Evolutionary conservation across 352 stramenopile species (phyloP), one percentile per base, ranked within the genome.

Genomic region (Globisporangium echinulatum): DNA sequence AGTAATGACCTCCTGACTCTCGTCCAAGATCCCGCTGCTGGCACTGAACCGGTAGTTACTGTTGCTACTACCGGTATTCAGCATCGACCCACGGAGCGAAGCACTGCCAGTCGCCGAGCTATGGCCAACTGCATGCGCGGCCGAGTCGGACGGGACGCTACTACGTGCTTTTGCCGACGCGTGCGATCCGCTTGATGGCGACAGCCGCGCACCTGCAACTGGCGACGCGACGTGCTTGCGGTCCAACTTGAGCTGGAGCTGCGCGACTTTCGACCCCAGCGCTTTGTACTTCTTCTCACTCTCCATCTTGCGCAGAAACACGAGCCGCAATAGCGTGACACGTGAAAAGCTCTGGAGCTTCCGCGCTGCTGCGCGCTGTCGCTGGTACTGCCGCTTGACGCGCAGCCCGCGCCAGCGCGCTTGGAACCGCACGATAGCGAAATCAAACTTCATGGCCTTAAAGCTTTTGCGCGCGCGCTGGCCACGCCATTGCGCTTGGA

Each of bases 1-100:
- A 2, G 81, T 92, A 42, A 94, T 90, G n/a, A 94, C 85, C 68
- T 94, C 82, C 57, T 92, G 79, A 53, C 79, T 91, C 58, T 94
- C 85, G 33, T 94, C 82, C 9, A 94, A 58, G 54, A 94, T 92
- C 11, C 84, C 82, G 51, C 78, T 93, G 36, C 74, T 85, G 7
- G 61, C 72, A 43, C 77, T 90, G 58, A 85, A 82, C 7, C 82
- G 79, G 56, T 74, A 64, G 40, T 64, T 13, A 5, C n/a, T 5
- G 42, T 14, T 72, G 43, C 62, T 33, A 33, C 25, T 33, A 33
- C 25, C 25, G 25, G 25, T 74, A 50, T 73, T 72, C n/a, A 80
- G 51, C 67, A 82, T 82, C 40, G 81, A 88, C 1, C 71, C 67
- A 13, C 78, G 68, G 7, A 66, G 63, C n/a, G 74, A 81, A 33